Conservation (phyloP, 306 rosid genomes). For the Prunus padus region DNA sequence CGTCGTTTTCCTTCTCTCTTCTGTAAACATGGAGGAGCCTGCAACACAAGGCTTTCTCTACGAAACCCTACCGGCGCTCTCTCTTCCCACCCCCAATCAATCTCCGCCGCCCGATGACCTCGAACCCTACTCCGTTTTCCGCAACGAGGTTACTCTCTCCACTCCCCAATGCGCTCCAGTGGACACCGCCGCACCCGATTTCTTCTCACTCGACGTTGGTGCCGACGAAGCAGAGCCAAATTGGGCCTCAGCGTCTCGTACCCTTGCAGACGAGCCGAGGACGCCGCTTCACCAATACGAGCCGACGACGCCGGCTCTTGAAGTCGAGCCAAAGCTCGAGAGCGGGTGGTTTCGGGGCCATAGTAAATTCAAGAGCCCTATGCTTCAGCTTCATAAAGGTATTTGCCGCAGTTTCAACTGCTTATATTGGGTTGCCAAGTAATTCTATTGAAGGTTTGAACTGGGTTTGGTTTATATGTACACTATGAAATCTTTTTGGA, state of each 20-base stretch:
- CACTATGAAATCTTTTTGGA: no score
- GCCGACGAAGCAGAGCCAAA: slow-evolving; percentile 31
- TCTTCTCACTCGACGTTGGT: slow-evolving; percentile 69
- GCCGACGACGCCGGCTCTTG: slow-evolving; percentile 49
- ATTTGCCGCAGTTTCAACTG: background rate
- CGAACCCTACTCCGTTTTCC: slow-evolving; percentile 60
- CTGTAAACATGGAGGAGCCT: slow-evolving; percentile 39
- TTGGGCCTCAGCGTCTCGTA: slow-evolving; percentile 18
- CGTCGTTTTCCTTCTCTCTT: background rate
- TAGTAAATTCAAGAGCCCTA: slow-evolving; percentile 69
- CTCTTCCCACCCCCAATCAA: slow-evolving; percentile 7
- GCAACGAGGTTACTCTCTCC: slow-evolving; percentile 64
- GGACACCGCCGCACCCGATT: slow-evolving; percentile 44
- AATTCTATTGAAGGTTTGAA: background rate
- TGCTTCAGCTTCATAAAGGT: slow-evolving; percentile 99
- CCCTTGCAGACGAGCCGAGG: slow-evolving; percentile 8
- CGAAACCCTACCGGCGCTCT: slow-evolving; percentile 56
- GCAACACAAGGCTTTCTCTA: slow-evolving; percentile 39
- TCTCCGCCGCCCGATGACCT: slow-evolving; percentile 32
- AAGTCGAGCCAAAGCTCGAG: slow-evolving; percentile 65
- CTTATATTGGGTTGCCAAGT: background rate
- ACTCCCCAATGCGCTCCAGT: slow-evolving; percentile 35
- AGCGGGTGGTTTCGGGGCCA: slow-evolving; percentile 81
- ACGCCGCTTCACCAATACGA: slow-evolving; percentile 22
- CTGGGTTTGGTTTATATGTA: background rate